Evolutionary conservation across 1,284 basidiomycete genomes (phyloP).

Genomic region (Xerocomus minutiporus): DNA sequence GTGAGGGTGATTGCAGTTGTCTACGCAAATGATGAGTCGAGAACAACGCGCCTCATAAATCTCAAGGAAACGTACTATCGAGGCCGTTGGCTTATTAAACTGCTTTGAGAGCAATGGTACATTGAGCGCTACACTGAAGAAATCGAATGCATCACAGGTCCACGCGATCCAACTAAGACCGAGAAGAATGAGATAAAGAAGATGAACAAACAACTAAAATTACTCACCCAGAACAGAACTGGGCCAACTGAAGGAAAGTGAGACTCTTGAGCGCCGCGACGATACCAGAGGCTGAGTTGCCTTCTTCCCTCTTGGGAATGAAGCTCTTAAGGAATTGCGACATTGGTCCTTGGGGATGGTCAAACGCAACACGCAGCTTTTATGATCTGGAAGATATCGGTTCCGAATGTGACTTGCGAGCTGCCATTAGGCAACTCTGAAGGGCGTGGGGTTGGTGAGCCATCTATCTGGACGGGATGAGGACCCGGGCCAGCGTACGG

Average conservation of each 20-base stretch:
- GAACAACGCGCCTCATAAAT: not conserved
- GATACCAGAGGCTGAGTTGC: conserved; percentile 33
- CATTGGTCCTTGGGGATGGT: conserved; percentile 11
- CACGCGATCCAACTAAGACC: conserved; percentile 65
- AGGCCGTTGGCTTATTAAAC: conserved; percentile 46
- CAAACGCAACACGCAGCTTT: conserved; percentile 9
- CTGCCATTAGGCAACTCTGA: not conserved
- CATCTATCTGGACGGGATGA: not conserved
- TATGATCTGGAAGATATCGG: conserved; percentile 10
- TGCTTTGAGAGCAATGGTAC: conserved; percentile 53
- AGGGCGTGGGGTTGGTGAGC: not conserved
- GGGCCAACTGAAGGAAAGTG: conserved; percentile 49
- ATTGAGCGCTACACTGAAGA: conserved; percentile 79
- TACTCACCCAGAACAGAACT: conserved; percentile 58
- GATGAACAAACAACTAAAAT: not conserved
- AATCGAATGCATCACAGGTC: conserved; percentile 79
- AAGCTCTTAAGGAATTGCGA: conserved; percentile 35
- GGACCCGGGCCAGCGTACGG: not conserved
- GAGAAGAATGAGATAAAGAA: not conserved
- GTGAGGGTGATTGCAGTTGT: conserved; percentile 89
- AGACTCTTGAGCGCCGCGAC: conserved; percentile 37
- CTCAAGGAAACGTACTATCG: conserved; percentile 48
- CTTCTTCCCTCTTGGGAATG: conserved; percentile 46
- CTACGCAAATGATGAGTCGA: conserved; percentile 33
- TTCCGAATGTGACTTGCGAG: conserved; percentile 2